These are phyloP conservation scores for Knufia petricola DNA, from an alignment of 2,329 filamentous ascomycete genomes.

Conservation along the genomic window DNA sequence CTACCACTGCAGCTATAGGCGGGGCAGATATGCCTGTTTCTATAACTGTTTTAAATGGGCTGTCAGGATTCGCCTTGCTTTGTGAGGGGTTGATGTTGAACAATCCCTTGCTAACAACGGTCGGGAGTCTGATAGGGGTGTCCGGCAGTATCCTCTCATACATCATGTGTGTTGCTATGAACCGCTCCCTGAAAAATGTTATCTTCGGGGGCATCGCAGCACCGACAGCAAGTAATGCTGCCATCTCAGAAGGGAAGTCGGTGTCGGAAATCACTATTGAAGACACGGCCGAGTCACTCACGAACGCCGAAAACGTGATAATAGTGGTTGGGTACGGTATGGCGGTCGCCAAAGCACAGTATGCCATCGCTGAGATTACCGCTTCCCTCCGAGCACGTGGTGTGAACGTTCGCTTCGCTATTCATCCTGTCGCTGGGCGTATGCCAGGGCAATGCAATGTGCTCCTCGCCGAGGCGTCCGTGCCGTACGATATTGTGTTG, in stretches of 20 bases:
- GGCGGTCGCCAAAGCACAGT: conserved; percentile 89
- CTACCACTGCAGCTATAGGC: conserved; percentile 78
- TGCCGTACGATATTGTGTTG: conserved; percentile 83
- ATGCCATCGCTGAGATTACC: conserved; percentile 77
- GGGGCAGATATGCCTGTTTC: conserved; percentile 93
- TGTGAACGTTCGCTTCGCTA: conserved; percentile 76
- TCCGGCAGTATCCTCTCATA: conserved; percentile 83
- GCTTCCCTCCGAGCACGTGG: conserved; percentile 62
- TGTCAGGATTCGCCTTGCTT: conserved; percentile 81
- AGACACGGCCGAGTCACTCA: conserved; percentile 66
- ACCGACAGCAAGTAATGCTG: conserved; percentile 39
- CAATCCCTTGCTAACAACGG: conserved; percentile 72
- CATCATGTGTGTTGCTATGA: conserved; percentile 85
- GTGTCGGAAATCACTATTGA: conserved; percentile 71
- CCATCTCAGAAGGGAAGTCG: conserved; percentile 63
- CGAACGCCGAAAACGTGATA: conserved; percentile 73
- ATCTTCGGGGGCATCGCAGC: conserved; percentile 73
- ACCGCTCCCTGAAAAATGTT: conserved; percentile 78
- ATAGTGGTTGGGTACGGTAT: conserved; percentile 87
- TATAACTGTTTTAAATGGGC: conserved; percentile 82
- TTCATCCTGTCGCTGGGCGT: conserved; percentile 79
- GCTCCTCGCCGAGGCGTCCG: conserved; percentile 73
- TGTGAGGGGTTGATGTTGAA: conserved; percentile 89
- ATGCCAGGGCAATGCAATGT: conserved; percentile 95
- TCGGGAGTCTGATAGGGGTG: conserved; percentile 79